Evolutionary conservation across 2,329 filamentous ascomycete genomes (phyloP).

Genomic region (Tolypocladium album): DNA sequence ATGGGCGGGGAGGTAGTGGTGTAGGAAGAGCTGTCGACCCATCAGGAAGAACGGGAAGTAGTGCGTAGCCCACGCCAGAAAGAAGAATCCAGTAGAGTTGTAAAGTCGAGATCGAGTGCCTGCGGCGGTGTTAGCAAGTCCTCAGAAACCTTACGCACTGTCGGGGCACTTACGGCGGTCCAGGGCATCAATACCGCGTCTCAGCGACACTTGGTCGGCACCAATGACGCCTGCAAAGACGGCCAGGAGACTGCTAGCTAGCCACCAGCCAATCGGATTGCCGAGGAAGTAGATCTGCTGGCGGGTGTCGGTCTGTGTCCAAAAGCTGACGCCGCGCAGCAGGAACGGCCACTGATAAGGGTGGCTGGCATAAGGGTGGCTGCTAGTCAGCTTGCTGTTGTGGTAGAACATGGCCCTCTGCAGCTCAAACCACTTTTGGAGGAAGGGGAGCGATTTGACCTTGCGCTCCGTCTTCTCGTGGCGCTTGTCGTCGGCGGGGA

Average conservation of each 20-base stretch:
- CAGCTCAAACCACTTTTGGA: conserved; percentile 91
- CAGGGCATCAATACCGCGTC: conserved; percentile 85
- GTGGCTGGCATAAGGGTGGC: conserved; percentile 89
- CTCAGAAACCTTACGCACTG: background rate
- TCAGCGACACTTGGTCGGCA: conserved; percentile 86
- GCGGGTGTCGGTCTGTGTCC: conserved; percentile 90
- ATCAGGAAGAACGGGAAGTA: conserved; percentile 98
- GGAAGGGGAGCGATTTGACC: conserved; percentile 76
- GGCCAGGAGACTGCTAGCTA: conserved; percentile 81
- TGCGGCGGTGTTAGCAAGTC: conserved; percentile 25
- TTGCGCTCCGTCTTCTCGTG: conserved; percentile 65
- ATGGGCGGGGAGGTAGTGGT: conserved; percentile 94
- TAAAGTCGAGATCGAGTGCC: conserved; percentile 89
- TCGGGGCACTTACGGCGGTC: conserved; percentile 66
- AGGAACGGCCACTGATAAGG: conserved; percentile 98
- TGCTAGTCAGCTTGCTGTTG: conserved; percentile 95
- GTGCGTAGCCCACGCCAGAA: conserved; percentile 94
- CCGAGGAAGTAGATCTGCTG: conserved; percentile 98
- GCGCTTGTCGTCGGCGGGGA: conserved; percentile 61
- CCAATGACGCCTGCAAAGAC: conserved; percentile 87
- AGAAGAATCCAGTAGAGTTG: conserved; percentile 98
- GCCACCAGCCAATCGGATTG: conserved; percentile 96
- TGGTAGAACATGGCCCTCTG: conserved; percentile 99
- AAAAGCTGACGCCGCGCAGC: conserved; percentile 95
- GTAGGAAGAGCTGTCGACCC: conserved; percentile 94